Base-by-base conservation (phyloP, 345 rosid genomes). In the Melaleuca alternifolia region DNA sequence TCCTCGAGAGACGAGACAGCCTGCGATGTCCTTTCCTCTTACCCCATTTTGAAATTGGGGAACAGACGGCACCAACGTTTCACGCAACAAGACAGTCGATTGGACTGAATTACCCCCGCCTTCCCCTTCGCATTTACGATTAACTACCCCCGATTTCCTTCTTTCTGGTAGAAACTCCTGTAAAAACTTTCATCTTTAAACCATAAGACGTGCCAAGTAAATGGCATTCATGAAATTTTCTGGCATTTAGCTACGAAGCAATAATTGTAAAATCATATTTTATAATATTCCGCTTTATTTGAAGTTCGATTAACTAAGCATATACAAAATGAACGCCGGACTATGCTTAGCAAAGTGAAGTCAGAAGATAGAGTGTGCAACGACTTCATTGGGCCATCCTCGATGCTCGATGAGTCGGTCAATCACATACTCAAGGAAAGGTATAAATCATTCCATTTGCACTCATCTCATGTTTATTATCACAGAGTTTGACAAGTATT, bases 201-300 rank as follows among this genome's bases (percentile, higher is more conserved):
- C 10, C 8, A 30, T 65, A 65, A 65, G 33, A 3, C 21, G 8
- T 65, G 77, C 4, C 46, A 65, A 16, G 33, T 30, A 65, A 4
- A 2, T 30, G 77, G 1, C 46, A 0, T 15, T 33, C 11, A 1
- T 0, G 12, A 33, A 3, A 15, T 4, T 2, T 65, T 54, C 20
- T 16, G 10, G 12, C 1, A 65, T 65, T 65, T 33, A 65, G 46
- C 3, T 16, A 33, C 46, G 10, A 16, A 20, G 0, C 12, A 65
- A 16, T 23, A 16, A 16, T 65, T 1, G 4, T 33, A 37, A 16
- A 16, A 65, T 0, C 16, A 0, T 23, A 16, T 2, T 6, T 37
- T 65, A 5, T 16, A 16, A 65, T 41, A 33, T 4, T 65, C 14
- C 16, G 2, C 23, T 65, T 2, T 15, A 7, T 0, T 30, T 30